Conservation (phyloP, 176 grass and related monocot genomes). For the Musa acuminata region DNA sequence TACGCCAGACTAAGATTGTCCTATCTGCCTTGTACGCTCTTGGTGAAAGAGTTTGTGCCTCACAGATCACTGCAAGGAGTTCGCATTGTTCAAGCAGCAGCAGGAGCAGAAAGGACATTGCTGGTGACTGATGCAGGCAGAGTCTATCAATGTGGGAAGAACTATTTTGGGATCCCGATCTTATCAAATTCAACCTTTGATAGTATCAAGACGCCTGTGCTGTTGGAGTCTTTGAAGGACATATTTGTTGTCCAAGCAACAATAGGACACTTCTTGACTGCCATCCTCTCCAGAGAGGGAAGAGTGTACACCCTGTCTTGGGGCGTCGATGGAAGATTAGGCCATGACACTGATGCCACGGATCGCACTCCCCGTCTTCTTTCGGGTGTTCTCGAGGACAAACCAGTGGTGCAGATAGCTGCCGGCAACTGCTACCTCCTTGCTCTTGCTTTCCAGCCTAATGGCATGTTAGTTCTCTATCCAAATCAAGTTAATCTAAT, state of each 20-base stretch:
- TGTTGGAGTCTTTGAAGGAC: constrained; percentile 59
- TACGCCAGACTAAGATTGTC: constrained; percentile 22
- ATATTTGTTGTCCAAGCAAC: constrained; percentile 70
- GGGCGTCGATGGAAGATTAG: constrained; percentile 57
- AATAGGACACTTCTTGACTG: constrained; percentile 80
- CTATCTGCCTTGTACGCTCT: constrained; percentile 26
- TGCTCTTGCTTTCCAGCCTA: constrained; percentile 56
- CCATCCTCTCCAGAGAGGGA: constrained; percentile 64
- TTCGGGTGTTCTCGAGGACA: constrained; percentile 54
- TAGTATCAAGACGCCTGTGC: constrained; percentile 43
- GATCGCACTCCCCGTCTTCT: constrained; percentile 55
- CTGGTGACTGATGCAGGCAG: constrained; percentile 62
- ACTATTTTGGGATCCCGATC: constrained; percentile 65
- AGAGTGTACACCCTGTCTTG: constrained; percentile 70
- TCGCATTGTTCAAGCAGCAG: constrained; percentile 63
- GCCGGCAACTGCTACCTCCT: constrained; percentile 77
- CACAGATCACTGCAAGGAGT: constrained; percentile 72
- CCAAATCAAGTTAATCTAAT: neutral
- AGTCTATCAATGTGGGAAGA: constrained; percentile 69
- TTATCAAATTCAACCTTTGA: constrained; percentile 43
- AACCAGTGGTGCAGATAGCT: constrained; percentile 73
- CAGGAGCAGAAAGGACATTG: constrained; percentile 67
- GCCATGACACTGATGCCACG: constrained; percentile 59
- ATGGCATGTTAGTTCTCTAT: constrained; percentile 54
- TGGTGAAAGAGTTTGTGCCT: constrained; percentile 13